Conservation (phyloP, 2,329 filamentous ascomycete species). For the Sarocladium kiliense region DNA sequence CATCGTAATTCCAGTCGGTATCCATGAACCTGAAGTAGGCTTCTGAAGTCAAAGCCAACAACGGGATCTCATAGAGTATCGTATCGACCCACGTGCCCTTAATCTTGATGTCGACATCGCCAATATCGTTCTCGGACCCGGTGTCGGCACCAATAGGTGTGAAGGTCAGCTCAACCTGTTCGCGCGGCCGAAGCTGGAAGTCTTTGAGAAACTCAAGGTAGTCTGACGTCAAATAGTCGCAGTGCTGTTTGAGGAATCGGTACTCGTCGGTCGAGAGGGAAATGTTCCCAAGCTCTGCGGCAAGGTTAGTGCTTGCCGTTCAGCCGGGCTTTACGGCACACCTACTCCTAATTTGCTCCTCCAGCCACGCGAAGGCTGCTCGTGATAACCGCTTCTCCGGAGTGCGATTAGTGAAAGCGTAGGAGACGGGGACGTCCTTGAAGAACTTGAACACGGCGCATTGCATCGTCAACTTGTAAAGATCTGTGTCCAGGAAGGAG, state of each 20-base stretch:
- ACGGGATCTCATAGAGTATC: conserved; percentile 94
- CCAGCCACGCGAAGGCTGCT: conserved; percentile 78
- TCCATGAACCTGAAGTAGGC: conserved; percentile 98
- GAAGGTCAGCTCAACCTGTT: conserved; percentile 74
- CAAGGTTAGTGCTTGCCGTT: conserved; percentile 3
- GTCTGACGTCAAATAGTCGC: conserved; percentile 69
- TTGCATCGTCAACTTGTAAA: conserved; percentile 99
- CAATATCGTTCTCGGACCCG: conserved; percentile 59
- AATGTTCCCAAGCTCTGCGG: conserved; percentile 73
- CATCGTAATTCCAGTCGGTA: conserved; percentile 82
- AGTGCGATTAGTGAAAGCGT: conserved; percentile 92
- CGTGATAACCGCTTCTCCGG: conserved; percentile 87
- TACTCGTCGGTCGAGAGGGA: conserved; percentile 75
- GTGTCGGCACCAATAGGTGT: conserved; percentile 48
- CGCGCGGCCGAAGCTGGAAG: conserved; percentile 74
- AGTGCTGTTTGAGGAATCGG: conserved; percentile 70
- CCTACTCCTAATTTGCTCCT: conserved; percentile 74
- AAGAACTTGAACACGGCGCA: conserved; percentile 93
- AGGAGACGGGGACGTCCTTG: conserved; percentile 74
- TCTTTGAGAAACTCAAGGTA: conserved; percentile 79
- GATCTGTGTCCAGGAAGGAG: conserved; percentile 74
- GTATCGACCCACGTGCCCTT: conserved; percentile 88
- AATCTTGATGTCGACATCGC: conserved; percentile 72
- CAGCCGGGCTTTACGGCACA: conserved; percentile 10
- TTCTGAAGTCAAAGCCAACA: conserved; percentile 87